Evolutionary conservation across 2,329 filamentous ascomycete genomes (phyloP), one percentile per base, ranked within the genome.

Genomic region (Fusarium burgessii): DNA sequence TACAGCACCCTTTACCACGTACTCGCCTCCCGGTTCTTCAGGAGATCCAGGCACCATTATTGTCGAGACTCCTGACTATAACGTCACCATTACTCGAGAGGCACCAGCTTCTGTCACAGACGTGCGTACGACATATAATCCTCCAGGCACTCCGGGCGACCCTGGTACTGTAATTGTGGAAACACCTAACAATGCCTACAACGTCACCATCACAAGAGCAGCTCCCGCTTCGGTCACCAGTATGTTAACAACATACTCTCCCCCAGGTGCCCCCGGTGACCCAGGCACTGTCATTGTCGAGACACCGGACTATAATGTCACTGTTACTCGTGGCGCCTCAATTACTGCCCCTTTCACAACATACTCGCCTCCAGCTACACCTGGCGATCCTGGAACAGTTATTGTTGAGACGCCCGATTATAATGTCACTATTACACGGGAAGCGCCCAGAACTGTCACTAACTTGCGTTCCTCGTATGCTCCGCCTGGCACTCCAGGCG

Each of bases 141-240:
- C 66, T 29, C 63, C 66, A 23, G 64, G 46, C 4, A 41, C 66
- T 5, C 32, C 66, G 29, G 66, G 66, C 6, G 66, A 68, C 33
- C 66, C 66, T 5, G 66, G 66, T 6, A 68, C 67, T 4, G 66
- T 70, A 7, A 54, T 70, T n/a, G 38, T 70, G 7, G 66, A 70
- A 17, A 70, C 56, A 6, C 66, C 65, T 6, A 61, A 62, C 18
- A 60, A 60, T 17, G 63, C 23, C 7, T 69, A 55, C 6, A 69
- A 68, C 17, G 65, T 69, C 11, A 69, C 66, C 11, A 50, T 68
- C n/a, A 70, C 67, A 15, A 49, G 56, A 27, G 66, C 47, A 18
- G 65, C 45, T n/a, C 46, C 61, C 2, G 51, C 56, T 5, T 67
- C 66, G 3, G 20, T 66, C 15, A 62, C 67, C 8, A 49, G 38